These are phyloP conservation scores for Vitis vinifera DNA, from an alignment of 164 flowering plant genomes.

Conservation along the genomic window DNA sequence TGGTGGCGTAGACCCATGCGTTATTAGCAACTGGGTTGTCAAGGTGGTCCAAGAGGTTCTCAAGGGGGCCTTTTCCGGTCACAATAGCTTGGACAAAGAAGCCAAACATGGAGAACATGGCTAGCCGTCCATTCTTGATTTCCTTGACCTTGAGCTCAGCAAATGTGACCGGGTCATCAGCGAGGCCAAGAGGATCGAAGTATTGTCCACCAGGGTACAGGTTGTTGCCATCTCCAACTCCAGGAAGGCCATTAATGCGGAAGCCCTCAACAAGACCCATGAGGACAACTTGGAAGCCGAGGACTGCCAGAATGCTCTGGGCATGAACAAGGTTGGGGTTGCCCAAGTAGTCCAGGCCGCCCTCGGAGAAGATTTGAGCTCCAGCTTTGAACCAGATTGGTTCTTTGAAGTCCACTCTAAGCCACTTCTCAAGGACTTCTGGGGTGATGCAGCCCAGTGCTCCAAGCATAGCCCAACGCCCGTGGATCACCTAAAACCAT, in stretches of 20 bases:
- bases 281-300: constrained; percentile 65
- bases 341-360: constrained; percentile 80
- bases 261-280: constrained; percentile 77
- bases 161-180: constrained; percentile 68
- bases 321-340: constrained; percentile 82
- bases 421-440: constrained; percentile 68
- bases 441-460: constrained; percentile 81
- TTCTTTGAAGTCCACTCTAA: constrained; percentile 67
- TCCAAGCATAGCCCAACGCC: constrained; percentile 81
- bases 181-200: constrained; percentile 77
- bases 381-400: constrained; percentile 87
- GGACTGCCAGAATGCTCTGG: constrained; percentile 72
- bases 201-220: constrained; percentile 80
- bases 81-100: constrained; percentile 81
- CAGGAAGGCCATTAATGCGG: constrained; percentile 68
- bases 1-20: constrained; percentile 84
- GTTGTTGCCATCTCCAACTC: constrained; percentile 72
- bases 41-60: constrained; percentile 72
- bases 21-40: constrained; percentile 78
- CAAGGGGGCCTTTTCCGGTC: constrained; percentile 73
- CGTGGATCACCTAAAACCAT: constrained; percentile 59
- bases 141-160: constrained; percentile 85
- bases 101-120: constrained; percentile 86
- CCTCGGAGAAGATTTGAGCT: constrained; percentile 69
- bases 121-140: constrained; percentile 75